These are phyloP conservation scores for Pueraria montana DNA, from an alignment of 306 rosid genomes.

Conservation along the genomic window DNA sequence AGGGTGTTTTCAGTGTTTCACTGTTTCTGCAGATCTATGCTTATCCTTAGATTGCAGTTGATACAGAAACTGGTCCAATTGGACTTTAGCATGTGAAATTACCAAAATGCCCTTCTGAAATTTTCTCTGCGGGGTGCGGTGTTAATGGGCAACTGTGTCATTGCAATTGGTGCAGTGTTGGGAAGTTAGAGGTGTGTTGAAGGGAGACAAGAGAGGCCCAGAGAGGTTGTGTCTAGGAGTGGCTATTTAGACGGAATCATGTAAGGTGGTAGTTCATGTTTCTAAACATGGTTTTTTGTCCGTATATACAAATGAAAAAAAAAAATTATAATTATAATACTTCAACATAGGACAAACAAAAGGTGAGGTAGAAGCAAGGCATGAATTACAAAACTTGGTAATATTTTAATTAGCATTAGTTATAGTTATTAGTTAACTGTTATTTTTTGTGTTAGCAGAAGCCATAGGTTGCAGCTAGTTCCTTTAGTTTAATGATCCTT, in stretches of 20 bases:
- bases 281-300: slow-evolving; percentile 14
- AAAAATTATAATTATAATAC: neutral
- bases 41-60: slow-evolving; percentile 60
- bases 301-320: neutral
- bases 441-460: slow-evolving; percentile 21
- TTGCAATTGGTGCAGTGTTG: neutral
- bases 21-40: slow-evolving; percentile 47
- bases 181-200: slow-evolving; percentile 48
- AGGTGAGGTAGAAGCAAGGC: slow-evolving; percentile 52
- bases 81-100: slow-evolving; percentile 27
- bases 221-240: neutral
- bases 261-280: neutral
- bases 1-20: neutral
- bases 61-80: slow-evolving; percentile 40
- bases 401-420: neutral
- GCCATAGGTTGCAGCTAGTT: neutral
- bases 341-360: slow-evolving; percentile 38
- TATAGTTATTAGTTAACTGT: too few relatives aligned
- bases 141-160: slow-evolving; percentile 43
- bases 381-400: neutral
- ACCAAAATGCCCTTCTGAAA: slow-evolving; percentile 49
- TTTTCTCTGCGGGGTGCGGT: neutral
- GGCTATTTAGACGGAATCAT: neutral
- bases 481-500: neutral
- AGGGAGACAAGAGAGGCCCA: slow-evolving; percentile 35